Percentiles rank a stretch among this genome's conserved stretches.
Evolutionary conservation across 208 protist species (phyloP).

Genomic region (Crithidia fasciculata): DNA sequence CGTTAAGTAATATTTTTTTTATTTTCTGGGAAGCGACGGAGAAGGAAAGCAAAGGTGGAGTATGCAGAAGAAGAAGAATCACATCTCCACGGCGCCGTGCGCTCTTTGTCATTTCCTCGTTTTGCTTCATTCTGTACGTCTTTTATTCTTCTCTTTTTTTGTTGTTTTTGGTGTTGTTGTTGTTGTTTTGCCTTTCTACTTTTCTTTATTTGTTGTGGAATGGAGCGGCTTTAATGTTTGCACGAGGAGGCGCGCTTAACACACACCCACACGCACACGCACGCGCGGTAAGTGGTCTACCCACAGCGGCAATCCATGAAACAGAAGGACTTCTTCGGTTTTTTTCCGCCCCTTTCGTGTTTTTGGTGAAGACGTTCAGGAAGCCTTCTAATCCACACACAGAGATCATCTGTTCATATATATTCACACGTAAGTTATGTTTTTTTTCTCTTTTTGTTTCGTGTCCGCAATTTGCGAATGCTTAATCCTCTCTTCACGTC

Average conservation of each 20-base stretch:
- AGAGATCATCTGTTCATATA: too few relatives aligned
- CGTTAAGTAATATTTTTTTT: slow-evolving; percentile 8
- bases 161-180: not conserved
- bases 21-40: slow-evolving; percentile 1
- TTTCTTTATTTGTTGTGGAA: not conserved
- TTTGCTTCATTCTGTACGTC: not conserved
- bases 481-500: too few relatives aligned
- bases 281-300: too few relatives aligned
- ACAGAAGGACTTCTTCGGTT: too few relatives aligned
- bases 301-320: too few relatives aligned
- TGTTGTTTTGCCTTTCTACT: slow-evolving; percentile 1
- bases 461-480: not conserved
- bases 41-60: not conserved
- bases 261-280: too few relatives aligned
- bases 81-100: not conserved
- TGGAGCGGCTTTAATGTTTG: too few relatives aligned
- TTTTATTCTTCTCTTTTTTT: not conserved
- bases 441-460: slow-evolving; percentile 1
- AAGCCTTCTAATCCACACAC: too few relatives aligned
- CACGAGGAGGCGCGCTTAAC: too few relatives aligned
- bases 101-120: not conserved
- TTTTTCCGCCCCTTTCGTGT: not conserved
- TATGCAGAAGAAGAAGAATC: not conserved
- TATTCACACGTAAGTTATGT: not conserved
- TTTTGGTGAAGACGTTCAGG: not conserved